Evolutionary conservation across 257 asterid species (phyloP).

Genomic region (Thymus mandschuricus): DNA sequence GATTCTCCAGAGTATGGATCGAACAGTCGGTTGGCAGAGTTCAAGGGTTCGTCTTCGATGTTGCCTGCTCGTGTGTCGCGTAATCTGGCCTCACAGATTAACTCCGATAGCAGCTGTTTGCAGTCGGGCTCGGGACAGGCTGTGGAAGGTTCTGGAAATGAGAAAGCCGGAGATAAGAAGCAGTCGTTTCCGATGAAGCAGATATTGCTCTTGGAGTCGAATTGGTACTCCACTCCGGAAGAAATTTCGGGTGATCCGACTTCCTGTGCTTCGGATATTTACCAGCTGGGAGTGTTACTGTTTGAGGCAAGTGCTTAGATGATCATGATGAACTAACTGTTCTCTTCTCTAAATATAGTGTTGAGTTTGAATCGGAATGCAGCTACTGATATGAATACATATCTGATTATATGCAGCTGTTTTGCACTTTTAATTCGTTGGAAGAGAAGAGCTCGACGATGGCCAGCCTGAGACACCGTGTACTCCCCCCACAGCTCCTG

Average conservation of each 20-base stretch:
- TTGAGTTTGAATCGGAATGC: constrained; percentile 31
- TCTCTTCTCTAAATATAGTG: constrained; percentile 29
- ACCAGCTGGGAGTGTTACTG: constrained; percentile 90
- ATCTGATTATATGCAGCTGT: constrained; percentile 60
- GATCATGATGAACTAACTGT: not conserved
- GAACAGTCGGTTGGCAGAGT: constrained; percentile 48
- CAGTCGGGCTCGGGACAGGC: constrained; percentile 47
- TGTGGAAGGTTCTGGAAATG: constrained; percentile 40
- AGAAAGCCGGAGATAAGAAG: constrained; percentile 51
- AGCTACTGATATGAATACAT: constrained; percentile 6
- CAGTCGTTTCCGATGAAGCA: constrained; percentile 84
- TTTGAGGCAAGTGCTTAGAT: constrained; percentile 69
- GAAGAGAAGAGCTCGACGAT: constrained; percentile 80
- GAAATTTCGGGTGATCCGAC: constrained; percentile 58
- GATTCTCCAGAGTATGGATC: constrained; percentile 66
- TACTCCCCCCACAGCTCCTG: constrained; percentile 92
- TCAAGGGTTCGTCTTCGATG: constrained; percentile 45
- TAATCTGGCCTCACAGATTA: constrained; percentile 40
- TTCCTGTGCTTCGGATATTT: constrained; percentile 80
- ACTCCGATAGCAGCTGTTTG: constrained; percentile 51
- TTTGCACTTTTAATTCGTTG: constrained; percentile 53
- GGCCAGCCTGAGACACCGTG: constrained; percentile 87
- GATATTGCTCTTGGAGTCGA: constrained; percentile 74
- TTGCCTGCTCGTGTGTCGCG: constrained; percentile 30
- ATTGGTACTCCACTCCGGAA: constrained; percentile 87